Conservation (phyloP, 345 rosid species). For the Populus pruinosa region DNA sequence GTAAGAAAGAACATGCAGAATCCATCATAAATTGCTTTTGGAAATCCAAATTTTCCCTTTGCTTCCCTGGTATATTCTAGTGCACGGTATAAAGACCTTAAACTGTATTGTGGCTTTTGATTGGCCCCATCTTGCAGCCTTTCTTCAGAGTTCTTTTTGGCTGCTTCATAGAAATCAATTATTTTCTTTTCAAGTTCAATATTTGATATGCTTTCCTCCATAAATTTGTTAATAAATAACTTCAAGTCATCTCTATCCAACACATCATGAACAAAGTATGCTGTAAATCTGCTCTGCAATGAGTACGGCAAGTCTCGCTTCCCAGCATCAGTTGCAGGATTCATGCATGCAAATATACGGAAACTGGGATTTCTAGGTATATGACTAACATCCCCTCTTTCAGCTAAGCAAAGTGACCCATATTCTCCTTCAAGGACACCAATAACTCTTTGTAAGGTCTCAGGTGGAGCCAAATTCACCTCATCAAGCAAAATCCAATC, state of each 20-base stretch:
- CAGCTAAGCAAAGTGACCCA: conserved; percentile 91
- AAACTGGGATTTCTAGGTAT: conserved; percentile 70
- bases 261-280: conserved; percentile 81
- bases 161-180: conserved; percentile 66
- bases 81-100: conserved; percentile 90
- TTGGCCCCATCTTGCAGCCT: conserved; percentile 97
- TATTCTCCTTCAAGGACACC: conserved; percentile 92
- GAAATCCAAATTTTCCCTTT: conserved; percentile 50
- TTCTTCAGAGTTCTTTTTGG: conserved; percentile 74
- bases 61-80: conserved; percentile 76
- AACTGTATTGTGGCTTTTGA: conserved; percentile 95
- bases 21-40: conserved; percentile 77
- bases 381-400: conserved; percentile 77
- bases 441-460: conserved; percentile 79
- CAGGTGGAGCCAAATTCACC: conserved; percentile 93
- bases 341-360: conserved; percentile 92
- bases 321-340: conserved; percentile 99
- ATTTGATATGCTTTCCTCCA: conserved; percentile 55
- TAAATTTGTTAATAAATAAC: conserved; percentile 59
- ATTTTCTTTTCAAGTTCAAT: conserved; percentile 51
- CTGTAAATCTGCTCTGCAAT: conserved; percentile 79
- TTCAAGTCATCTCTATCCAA: conserved; percentile 69
- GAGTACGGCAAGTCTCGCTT: conserved; percentile 82
- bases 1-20: conserved; percentile 88
- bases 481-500: conserved; percentile 97